Conservation (phyloP, 2,329 filamentous ascomycete species). For the Aspergillus amoenus region DNA sequence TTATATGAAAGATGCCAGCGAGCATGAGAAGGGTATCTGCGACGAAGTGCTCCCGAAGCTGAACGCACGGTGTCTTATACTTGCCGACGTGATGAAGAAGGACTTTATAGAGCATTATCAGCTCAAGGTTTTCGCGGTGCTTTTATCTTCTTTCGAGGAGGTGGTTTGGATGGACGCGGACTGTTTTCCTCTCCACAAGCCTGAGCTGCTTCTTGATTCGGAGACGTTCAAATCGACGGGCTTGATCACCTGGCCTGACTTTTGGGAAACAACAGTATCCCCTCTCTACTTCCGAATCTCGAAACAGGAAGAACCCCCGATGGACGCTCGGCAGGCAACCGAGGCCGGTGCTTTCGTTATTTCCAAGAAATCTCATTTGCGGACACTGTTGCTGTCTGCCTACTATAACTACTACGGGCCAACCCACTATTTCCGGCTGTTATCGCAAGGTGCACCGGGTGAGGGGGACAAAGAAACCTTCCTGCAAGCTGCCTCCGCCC, state of each 20-base stretch:
- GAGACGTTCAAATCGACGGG: slow-evolving; percentile 54
- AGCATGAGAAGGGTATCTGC: slow-evolving; percentile 44
- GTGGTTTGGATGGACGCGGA: slow-evolving; percentile 61
- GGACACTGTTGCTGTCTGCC: slow-evolving; percentile 35
- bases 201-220: slow-evolving; percentile 48
- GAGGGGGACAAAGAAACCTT: slow-evolving; percentile 44
- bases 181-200: slow-evolving; percentile 52
- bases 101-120: slow-evolving; percentile 49
- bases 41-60: slow-evolving; percentile 41
- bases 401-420: slow-evolving; percentile 40
- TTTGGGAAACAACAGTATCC: slow-evolving; percentile 46
- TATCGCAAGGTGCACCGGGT: slow-evolving; percentile 40
- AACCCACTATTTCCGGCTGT: slow-evolving; percentile 38
- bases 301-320: slow-evolving; percentile 31
- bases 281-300: slow-evolving; percentile 45
- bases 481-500: slow-evolving; percentile 33
- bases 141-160: slow-evolving; percentile 60
- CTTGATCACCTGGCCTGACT: slow-evolving; percentile 58
- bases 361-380: slow-evolving; percentile 36
- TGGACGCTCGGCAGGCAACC: slow-evolving; percentile 36
- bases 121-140: slow-evolving; percentile 57
- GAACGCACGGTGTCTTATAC: slow-evolving; percentile 43
- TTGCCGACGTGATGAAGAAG: slow-evolving; percentile 44
- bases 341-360: slow-evolving; percentile 39
- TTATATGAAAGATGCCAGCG: slow-evolving; percentile 40